phyloP scores from a whole-genome alignment of 805 yeast species.

The Maudiozyma pseudohumilis region DNA sequence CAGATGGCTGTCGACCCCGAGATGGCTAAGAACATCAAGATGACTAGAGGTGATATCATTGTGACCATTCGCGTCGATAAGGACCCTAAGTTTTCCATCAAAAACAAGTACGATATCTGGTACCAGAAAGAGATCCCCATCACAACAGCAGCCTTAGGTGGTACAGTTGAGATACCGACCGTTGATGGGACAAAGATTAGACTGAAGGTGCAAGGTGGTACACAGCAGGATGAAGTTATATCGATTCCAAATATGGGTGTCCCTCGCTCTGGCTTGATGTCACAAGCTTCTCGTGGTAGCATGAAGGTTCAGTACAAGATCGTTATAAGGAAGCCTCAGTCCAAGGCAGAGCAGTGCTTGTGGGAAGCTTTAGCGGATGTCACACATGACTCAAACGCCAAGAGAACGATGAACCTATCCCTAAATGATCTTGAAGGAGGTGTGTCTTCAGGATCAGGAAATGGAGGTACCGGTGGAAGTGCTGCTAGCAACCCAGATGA shows the following conservation, averaged over 20 bases:
- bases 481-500: conserved; percentile 19
- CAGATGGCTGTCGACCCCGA: conserved; percentile 56
- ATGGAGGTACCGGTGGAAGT: background rate
- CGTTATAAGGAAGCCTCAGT: conserved; percentile 60
- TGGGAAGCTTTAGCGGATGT: conserved; percentile 94
- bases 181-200: conserved; percentile 69
- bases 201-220: conserved; percentile 74
- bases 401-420: conserved; percentile 33
- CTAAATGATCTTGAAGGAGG: background rate
- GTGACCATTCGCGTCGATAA: conserved; percentile 69
- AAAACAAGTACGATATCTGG: conserved; percentile 51
- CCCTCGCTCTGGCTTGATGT: conserved; percentile 36
- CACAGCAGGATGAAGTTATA: conserved; percentile 64
- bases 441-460: background rate
- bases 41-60: conserved; percentile 78
- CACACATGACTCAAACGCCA: conserved; percentile 70
- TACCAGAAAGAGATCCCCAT: conserved; percentile 63
- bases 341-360: conserved; percentile 77
- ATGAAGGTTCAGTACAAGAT: conserved; percentile 67
- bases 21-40: conserved; percentile 38
- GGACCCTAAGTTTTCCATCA: conserved; percentile 61
- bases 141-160: conserved; percentile 97
- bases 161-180: conserved; percentile 83
- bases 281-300: conserved; percentile 53
- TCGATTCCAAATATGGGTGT: conserved; percentile 83